phyloP scores from a whole-genome alignment of 1,284 basidiomycete genomes.

The Cystobasidiaceae sp. region DNA sequence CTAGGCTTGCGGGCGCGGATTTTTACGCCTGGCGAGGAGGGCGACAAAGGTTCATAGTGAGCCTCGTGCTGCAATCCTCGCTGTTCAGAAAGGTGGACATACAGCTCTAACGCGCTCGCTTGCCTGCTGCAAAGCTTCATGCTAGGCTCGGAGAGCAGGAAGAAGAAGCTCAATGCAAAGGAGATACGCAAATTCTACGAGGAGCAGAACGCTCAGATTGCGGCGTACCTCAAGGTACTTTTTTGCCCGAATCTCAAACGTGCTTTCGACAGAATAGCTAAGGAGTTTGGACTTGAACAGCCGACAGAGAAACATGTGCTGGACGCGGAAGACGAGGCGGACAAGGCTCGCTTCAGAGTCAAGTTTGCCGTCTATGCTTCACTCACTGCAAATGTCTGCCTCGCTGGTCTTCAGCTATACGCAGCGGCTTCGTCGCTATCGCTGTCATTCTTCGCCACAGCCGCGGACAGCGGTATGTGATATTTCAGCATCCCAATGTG shows the following conservation, averaged over 20 bases:
- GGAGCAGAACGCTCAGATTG: conserved; percentile 82
- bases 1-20: conserved; percentile 18
- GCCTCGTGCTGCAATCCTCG: too few relatives aligned
- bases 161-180: conserved; percentile 11
- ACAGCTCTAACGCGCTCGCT: background rate
- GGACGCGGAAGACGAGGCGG: conserved; percentile 38
- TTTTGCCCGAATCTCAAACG: conserved; percentile 75
- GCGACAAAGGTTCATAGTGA: conserved; percentile 18
- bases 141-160: conserved; percentile 1
- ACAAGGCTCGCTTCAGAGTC: conserved; percentile 55
- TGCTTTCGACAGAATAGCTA: background rate
- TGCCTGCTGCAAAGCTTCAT: background rate
- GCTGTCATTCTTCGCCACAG: conserved; percentile 66
- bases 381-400: conserved; percentile 63
- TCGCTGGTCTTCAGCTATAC: conserved; percentile 53
- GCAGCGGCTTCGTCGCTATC: conserved; percentile 81
- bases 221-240: conserved; percentile 68
- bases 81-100: background rate
- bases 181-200: conserved; percentile 52
- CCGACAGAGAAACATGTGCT: background rate
- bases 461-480: background rate
- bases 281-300: background rate
- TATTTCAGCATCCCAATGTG: background rate
- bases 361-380: conserved; percentile 83
- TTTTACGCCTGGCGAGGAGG: conserved; percentile 1